Evolutionary conservation across 495 filamentous ascomycete genomes (phyloP).

Genomic region (Choiromyces venosus): DNA sequence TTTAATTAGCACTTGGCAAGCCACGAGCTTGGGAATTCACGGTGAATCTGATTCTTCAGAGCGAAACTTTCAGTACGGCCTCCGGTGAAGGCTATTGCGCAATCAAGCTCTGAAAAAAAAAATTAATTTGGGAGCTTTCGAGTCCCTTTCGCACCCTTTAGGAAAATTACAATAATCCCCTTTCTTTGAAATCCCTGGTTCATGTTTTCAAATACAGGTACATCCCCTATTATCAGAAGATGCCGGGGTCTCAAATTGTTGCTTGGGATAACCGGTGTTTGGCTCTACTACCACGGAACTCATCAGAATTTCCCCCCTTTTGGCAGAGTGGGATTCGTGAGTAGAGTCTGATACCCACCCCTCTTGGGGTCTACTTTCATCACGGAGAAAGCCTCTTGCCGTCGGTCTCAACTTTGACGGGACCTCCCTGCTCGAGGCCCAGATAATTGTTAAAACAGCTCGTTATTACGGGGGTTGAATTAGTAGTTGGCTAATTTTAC

Average conservation of each 20-base stretch:
- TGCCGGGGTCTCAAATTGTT: background rate
- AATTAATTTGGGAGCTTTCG: too few species aligned
- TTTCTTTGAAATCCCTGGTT: too few species aligned
- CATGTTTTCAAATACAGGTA: background rate
- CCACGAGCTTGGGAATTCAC: too few species aligned
- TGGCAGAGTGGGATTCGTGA: background rate
- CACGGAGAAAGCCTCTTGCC: background rate
- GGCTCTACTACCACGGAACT: background rate
- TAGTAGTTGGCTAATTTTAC: background rate
- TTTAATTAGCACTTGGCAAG: too few species aligned
- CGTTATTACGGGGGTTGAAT: background rate
- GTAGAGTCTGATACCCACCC: background rate
- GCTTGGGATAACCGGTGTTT: background rate
- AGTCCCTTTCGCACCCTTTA: too few species aligned
- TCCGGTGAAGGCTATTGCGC: too few species aligned
- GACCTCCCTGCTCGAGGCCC: background rate
- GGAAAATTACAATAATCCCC: too few species aligned
- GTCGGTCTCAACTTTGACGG: background rate
- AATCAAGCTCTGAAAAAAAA: too few species aligned
- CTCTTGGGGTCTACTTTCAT: background rate
- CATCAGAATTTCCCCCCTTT: background rate
- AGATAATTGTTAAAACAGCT: background rate
- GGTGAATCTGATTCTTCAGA: too few species aligned
- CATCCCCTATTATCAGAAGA: background rate
- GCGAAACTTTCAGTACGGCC: too few species aligned